These are phyloP conservation scores for Diospyros lotus DNA, from an alignment of 148 eudicot species.

Conservation along the genomic window DNA sequence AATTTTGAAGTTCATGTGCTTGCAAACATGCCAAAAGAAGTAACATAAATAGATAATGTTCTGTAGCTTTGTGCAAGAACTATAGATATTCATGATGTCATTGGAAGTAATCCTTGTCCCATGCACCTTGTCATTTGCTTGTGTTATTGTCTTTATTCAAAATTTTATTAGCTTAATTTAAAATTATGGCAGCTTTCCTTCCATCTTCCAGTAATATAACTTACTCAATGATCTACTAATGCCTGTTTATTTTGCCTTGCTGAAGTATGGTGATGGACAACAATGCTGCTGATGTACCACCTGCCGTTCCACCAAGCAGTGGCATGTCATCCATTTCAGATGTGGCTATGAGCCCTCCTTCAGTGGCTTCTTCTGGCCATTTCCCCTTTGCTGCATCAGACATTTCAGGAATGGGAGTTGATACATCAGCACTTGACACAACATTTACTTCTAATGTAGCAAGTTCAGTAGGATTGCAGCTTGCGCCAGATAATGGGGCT, in stretches of 20 bases:
- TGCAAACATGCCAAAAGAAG: not conserved
- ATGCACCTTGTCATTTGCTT: constrained; percentile 1
- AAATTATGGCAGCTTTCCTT: not conserved
- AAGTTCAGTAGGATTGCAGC: constrained; percentile 77
- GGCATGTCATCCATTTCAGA: constrained; percentile 79
- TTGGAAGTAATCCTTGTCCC: not conserved
- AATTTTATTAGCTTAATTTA: constrained; percentile 7
- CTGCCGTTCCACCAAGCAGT: constrained; percentile 55
- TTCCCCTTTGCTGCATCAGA: constrained; percentile 86
- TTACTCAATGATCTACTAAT: constrained; percentile 15
- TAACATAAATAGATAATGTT: too few relatives aligned
- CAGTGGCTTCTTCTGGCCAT: constrained; percentile 90
- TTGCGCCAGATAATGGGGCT: constrained; percentile 72
- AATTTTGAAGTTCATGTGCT: not conserved
- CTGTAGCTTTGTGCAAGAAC: too few relatives aligned
- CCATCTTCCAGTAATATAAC: not conserved
- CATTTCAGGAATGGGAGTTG: constrained; percentile 85
- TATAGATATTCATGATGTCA: not conserved
- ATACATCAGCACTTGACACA: constrained; percentile 76
- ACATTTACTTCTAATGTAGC: constrained; percentile 88
- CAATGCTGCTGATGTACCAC: constrained; percentile 50
- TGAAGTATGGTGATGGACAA: constrained; percentile 68
- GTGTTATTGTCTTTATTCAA: not conserved
- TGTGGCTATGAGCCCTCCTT: constrained; percentile 86
- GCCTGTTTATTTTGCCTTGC: constrained; percentile 9